phyloP scores from a whole-genome alignment of 2,329 filamentous ascomycete species.

The Calonectria naviculata region DNA sequence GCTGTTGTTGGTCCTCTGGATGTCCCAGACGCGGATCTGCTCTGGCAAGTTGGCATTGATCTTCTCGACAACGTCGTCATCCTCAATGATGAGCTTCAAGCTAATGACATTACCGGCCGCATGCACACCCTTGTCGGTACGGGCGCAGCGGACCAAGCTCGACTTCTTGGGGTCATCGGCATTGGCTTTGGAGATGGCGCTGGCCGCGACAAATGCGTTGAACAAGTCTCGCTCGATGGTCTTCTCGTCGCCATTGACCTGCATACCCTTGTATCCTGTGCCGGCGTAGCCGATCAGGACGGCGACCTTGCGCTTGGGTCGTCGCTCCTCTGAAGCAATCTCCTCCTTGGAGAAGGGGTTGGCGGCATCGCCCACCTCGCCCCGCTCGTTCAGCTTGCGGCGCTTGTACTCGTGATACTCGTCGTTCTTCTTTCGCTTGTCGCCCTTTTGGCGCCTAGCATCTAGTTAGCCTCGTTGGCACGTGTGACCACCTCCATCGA shows the following conservation, averaged over 20 bases:
- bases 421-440: constrained; percentile 53
- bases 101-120: constrained; percentile 96
- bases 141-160: constrained; percentile 90
- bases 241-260: constrained; percentile 84
- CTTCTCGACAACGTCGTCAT: constrained; percentile 85
- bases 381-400: constrained; percentile 51
- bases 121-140: constrained; percentile 98
- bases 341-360: constrained; percentile 78
- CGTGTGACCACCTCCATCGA: constrained; percentile 17
- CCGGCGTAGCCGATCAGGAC: constrained; percentile 96
- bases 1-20: constrained; percentile 86
- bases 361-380: constrained; percentile 44
- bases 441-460: constrained; percentile 48
- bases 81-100: constrained; percentile 94
- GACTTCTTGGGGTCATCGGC: constrained; percentile 98
- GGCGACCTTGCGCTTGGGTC: constrained; percentile 95
- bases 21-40: constrained; percentile 96
- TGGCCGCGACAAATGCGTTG: constrained; percentile 87
- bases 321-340: constrained; percentile 86
- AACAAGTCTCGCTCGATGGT: constrained; percentile 98
- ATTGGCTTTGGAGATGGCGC: constrained; percentile 96
- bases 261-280: constrained; percentile 97
- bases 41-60: constrained; percentile 88
- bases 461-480: constrained; percentile 49
- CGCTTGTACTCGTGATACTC: constrained; percentile 56